Evolutionary conservation across 2,329 filamentous ascomycete genomes (phyloP).

Genomic region (Xylaria sp.): DNA sequence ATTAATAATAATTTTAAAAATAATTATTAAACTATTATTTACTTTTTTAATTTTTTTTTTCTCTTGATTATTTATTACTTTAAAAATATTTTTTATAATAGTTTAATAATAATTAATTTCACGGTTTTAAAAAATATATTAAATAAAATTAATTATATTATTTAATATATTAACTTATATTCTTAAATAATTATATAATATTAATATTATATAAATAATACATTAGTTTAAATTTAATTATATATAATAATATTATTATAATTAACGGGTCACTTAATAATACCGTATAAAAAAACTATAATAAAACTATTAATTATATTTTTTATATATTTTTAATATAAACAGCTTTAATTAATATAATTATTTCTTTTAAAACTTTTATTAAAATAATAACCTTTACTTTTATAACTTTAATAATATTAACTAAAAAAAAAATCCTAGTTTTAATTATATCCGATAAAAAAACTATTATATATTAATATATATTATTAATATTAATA

Average conservation of each 20-base stretch:
- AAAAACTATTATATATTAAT: neutral
- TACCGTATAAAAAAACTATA: neutral
- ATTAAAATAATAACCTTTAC: slow-evolving; percentile 9
- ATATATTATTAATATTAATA: neutral
- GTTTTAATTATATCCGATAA: neutral
- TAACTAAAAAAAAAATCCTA: neutral
- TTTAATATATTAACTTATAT: slow-evolving; percentile 11
- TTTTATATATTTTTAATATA: slow-evolving; percentile 13
- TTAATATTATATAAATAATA: slow-evolving; percentile 9
- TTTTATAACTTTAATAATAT: slow-evolving; percentile 6
- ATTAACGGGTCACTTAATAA: neutral
- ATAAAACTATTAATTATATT: slow-evolving; percentile 17
- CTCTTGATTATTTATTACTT: slow-evolving; percentile 10
- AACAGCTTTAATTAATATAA: slow-evolving; percentile 11
- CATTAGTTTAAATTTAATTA: slow-evolving; percentile 2
- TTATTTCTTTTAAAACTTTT: slow-evolving; percentile 2
- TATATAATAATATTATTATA: slow-evolving; percentile 13
- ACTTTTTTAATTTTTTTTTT: slow-evolving; percentile 11
- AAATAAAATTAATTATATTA: slow-evolving; percentile 15
- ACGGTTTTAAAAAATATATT: neutral
- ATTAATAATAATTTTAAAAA: slow-evolving; percentile 13
- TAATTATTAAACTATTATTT: slow-evolving; percentile 3
- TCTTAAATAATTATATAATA: slow-evolving; percentile 6
- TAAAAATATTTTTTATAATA: slow-evolving; percentile 15
- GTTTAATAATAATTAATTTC: slow-evolving; percentile 2